Evolutionary conservation across 139 green algal genomes (phyloP), one percentile per base, ranked within the genome.

Genomic region (Chlamydomonas urium): DNA sequence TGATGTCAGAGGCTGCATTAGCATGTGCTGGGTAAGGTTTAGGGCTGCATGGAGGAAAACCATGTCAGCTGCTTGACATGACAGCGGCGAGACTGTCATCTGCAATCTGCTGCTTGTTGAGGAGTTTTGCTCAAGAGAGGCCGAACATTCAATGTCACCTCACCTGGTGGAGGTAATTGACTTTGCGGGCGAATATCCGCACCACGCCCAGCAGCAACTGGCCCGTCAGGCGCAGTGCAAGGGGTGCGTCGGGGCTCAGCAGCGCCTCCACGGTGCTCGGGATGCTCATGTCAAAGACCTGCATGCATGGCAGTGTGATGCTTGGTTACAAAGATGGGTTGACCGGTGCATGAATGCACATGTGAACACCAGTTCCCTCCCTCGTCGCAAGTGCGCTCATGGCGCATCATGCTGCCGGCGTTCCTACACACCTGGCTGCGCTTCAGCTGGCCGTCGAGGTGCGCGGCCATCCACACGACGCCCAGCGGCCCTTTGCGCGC

Each of bases 191-290:
- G 83, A 98, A 97, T 38, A 99, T 91, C 34, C 92, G 81, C 35
- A 96, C 93, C 4, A 99, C 86, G 28, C 95, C 95, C 34, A 99
- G 81, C 61, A 99, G 90, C 75, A 99, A 85, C 72, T 99, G 95
- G 0, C 92, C 93, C 4, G 87, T 95, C 48, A 99, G 83, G 2
- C 95, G 79, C 69, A 99, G 84, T 3, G 95, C 93, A 35, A 99
- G 80, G 0, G 95, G 95, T 3, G 88, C 93, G 47, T 97, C 91
- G 4, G 95, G 87, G 65, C 93, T 86, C n/a, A 98, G 89, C 73
- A 99, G 93, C 19, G 86, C 91, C 42, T 98, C 95, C 88, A 90
- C 83, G 59, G 57, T 75, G 73, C 38, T 53, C 26, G 81, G 73
- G n/a, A 90, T 81, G 50, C 76, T 81, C 10, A 71, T 67, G 32